phyloP scores from a whole-genome alignment of 805 yeast species.

The Yarrowia osloensis region DNA sequence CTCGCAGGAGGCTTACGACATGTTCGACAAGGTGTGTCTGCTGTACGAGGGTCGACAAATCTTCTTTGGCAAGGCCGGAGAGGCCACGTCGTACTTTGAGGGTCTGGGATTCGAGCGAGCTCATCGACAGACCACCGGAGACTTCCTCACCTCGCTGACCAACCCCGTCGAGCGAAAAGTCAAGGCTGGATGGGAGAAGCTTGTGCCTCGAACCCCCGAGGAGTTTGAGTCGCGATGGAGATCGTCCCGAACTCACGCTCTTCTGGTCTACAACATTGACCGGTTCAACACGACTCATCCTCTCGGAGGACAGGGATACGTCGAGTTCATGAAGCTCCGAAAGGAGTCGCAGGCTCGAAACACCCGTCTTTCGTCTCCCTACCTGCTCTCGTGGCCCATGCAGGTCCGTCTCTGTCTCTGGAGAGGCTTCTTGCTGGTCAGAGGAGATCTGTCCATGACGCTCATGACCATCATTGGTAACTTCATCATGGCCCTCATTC shows the following conservation, averaged over 20 bases:
- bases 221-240: slow-evolving; percentile 57
- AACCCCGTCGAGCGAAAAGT: slow-evolving; percentile 54
- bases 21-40: slow-evolving; percentile 63
- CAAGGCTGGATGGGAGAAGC: slow-evolving; percentile 49
- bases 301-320: slow-evolving; percentile 37
- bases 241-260: slow-evolving; percentile 48
- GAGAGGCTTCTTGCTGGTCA: slow-evolving; percentile 55
- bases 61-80: slow-evolving; percentile 56
- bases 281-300: slow-evolving; percentile 37
- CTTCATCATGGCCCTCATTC: slow-evolving; percentile 53
- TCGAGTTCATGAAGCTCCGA: slow-evolving; percentile 41
- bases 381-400: slow-evolving; percentile 46
- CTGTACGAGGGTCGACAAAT: slow-evolving; percentile 63
- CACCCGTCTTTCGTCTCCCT: slow-evolving; percentile 45
- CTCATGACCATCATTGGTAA: slow-evolving; percentile 50
- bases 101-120: slow-evolving; percentile 61
- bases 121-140: slow-evolving; percentile 60
- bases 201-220: slow-evolving; percentile 54
- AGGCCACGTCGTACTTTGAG: slow-evolving; percentile 53
- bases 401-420: slow-evolving; percentile 55
- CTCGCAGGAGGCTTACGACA: slow-evolving; percentile 61
- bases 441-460: slow-evolving; percentile 54
- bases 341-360: slow-evolving; percentile 40
- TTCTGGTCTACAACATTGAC: slow-evolving; percentile 51
- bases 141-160: slow-evolving; percentile 58